Conservation (phyloP, 352 stramenopile genomes). For the Pilasporangium apinafurcum region DNA sequence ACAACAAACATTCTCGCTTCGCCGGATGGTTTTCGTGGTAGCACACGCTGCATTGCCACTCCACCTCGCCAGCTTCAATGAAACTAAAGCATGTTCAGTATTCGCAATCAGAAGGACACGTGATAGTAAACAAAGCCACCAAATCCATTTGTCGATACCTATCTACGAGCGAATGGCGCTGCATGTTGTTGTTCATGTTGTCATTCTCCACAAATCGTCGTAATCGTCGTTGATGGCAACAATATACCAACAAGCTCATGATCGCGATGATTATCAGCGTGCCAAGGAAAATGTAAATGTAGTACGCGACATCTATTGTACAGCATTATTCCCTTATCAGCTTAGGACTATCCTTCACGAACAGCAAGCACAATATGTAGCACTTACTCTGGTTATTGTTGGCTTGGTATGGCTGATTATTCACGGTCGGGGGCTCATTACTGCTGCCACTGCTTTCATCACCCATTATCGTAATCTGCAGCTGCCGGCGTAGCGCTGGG, state of each 20-base stretch:
- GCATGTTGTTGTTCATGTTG: conserved; percentile 85
- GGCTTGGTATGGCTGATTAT: too few species aligned
- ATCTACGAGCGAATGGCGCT: conserved; percentile 76
- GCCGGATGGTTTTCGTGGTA: conserved; percentile 83
- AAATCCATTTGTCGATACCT: conserved; percentile 15
- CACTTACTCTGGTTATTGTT: conserved; percentile 4
- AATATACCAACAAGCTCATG: conserved; percentile 49
- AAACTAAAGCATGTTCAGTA: conserved; percentile 29
- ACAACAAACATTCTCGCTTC: conserved; percentile 80
- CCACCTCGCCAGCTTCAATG: conserved; percentile 55
- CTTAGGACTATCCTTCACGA: too few species aligned
- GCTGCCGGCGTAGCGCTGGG: background rate
- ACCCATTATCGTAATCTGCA: background rate
- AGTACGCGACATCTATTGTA: conserved; percentile 46
- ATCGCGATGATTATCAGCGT: conserved; percentile 38
- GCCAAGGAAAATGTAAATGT: conserved; percentile 73
- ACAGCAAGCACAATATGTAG: too few species aligned
- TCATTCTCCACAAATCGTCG: conserved; percentile 50
- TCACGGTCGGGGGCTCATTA: too few species aligned
- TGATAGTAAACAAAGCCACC: background rate
- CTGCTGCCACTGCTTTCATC: background rate
- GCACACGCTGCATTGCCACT: conserved; percentile 81
- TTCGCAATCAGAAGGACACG: background rate
- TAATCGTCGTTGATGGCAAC: conserved; percentile 53
- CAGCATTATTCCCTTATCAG: too few species aligned